phyloP scores from a whole-genome alignment of 2,329 filamentous ascomycete genomes.

The Myriosclerotinia curreyana region DNA sequence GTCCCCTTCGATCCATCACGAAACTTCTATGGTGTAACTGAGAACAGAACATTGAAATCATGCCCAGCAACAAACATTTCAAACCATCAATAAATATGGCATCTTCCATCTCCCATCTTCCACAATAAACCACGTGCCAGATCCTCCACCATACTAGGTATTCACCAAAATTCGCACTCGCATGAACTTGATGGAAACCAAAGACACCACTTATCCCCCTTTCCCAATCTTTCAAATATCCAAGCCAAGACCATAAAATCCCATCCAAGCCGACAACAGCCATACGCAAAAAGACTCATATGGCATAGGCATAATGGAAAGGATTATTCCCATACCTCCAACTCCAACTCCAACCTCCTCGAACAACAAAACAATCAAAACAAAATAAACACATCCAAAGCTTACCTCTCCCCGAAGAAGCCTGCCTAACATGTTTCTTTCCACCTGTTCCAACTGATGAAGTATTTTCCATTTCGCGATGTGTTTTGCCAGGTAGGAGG shows the following conservation, averaged over 20 bases:
- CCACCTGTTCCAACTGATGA: conserved; percentile 13
- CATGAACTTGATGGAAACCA: not conserved
- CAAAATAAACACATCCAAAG: not conserved
- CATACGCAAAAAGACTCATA: not conserved
- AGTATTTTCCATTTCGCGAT: conserved; percentile 9
- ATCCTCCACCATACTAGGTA: not conserved
- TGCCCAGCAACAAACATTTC: not conserved
- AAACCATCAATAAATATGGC: not conserved
- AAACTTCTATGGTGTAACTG: too few species aligned
- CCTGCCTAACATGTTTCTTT: conserved; percentile 17
- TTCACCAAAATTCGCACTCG: conserved; percentile 8
- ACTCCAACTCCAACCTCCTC: too few species aligned
- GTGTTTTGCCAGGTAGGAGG: not conserved
- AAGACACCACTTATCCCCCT: not conserved
- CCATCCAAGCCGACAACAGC: not conserved
- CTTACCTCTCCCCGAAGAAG: conserved; percentile 22
- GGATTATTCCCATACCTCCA: too few species aligned
- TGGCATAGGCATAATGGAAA: too few species aligned
- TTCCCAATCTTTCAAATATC: not conserved
- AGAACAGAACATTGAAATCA: not conserved
- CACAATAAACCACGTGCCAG: not conserved
- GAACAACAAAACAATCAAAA: not conserved
- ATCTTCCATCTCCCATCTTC: not conserved
- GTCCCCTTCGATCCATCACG: not conserved
- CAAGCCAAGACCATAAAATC: not conserved